Base-by-base conservation (phyloP, 495 filamentous ascomycete genomes). In the Penicillium tannophilum region DNA sequence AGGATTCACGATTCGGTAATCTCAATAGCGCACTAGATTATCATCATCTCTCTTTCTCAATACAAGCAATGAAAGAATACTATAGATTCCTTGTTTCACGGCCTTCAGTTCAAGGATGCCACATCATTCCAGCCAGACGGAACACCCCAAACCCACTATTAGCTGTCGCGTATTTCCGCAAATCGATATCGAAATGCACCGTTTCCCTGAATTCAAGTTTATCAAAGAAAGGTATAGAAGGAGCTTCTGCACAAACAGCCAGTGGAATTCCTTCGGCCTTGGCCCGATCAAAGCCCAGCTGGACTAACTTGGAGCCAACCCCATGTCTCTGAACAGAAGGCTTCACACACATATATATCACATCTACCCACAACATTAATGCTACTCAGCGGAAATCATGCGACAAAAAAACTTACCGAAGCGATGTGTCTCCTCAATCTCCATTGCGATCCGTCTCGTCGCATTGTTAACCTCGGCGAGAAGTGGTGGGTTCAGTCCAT, bases 1-100 rank as follows among this genome's bases (percentile, higher is more conserved):
- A 11, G 75, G 75, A 0, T 76, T 72, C 60, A 78, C 75, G 6
- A 65, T 73, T 56, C 63, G 72, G 49, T 78, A 49, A 51, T 54
- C 4, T 41, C 14, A 17, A 41, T 12, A 41, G n/a, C 16, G 4
- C 4, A 41, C 2, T 11, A 36, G 33, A 11, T 0, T 36, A 36
- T 12, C 1, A 11, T 4, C 33, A 36, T 36, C 14, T 36, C 33
- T 3, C 33, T 7, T 28, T 28, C 4, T 36, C 33, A 36, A 14
- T 36, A 11, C 9, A 36, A 36, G 33, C 33, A 12, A 23, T 12
- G 33, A 4, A 36, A 36, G 3, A 36, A 11, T 9, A 36, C 6
- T 28, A 35, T 35, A 35, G 11, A 35, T 11, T 11, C 11, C 9
- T n/a, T n/a, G n/a, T n/a, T n/a, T 33, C 11, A 8, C 5, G 0